phyloP scores from a whole-genome alignment of 2,329 filamentous ascomycete species.

The Bipolaris victoriae region DNA sequence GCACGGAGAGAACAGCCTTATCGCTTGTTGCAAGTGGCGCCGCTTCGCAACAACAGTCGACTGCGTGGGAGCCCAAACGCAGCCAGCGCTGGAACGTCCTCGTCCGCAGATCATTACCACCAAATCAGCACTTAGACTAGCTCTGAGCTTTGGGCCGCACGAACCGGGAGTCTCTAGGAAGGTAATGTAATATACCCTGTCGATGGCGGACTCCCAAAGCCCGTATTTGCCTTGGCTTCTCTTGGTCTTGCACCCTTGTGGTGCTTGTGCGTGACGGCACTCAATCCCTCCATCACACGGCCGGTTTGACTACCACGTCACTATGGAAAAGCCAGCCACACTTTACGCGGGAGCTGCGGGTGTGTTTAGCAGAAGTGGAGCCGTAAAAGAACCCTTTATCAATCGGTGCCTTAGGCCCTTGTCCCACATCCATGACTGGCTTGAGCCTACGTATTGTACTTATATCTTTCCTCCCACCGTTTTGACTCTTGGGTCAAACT shows the following conservation, averaged over 20 bases:
- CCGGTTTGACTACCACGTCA: conserved; percentile 46
- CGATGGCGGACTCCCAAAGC: conserved; percentile 36
- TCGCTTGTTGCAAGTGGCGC: conserved; percentile 9
- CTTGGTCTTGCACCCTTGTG: conserved; percentile 46
- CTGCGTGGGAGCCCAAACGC: conserved; percentile 22
- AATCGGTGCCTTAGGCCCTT: conserved; percentile 23
- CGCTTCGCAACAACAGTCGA: conserved; percentile 10
- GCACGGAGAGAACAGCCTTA: neutral
- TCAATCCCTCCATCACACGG: conserved; percentile 38
- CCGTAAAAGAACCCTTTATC: conserved; percentile 23
- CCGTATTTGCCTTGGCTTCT: conserved; percentile 41
- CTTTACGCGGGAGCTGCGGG: conserved; percentile 30
- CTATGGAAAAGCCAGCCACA: conserved; percentile 36
- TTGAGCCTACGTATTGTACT: conserved; percentile 26
- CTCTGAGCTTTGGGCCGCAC: conserved; percentile 31
- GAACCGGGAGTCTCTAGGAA: conserved; percentile 28
- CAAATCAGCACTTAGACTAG: conserved; percentile 23
- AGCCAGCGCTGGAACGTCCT: conserved; percentile 24
- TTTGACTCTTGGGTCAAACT: conserved; percentile 16
- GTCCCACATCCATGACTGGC: conserved; percentile 25
- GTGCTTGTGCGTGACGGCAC: conserved; percentile 43
- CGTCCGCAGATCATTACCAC: conserved; percentile 22
- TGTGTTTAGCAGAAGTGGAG: conserved; percentile 38
- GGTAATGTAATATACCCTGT: conserved; percentile 35
- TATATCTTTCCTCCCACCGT: conserved; percentile 24